Evolutionary conservation across 2,329 filamentous ascomycete species (phyloP).

Genomic region (Botrytis cinerea): DNA sequence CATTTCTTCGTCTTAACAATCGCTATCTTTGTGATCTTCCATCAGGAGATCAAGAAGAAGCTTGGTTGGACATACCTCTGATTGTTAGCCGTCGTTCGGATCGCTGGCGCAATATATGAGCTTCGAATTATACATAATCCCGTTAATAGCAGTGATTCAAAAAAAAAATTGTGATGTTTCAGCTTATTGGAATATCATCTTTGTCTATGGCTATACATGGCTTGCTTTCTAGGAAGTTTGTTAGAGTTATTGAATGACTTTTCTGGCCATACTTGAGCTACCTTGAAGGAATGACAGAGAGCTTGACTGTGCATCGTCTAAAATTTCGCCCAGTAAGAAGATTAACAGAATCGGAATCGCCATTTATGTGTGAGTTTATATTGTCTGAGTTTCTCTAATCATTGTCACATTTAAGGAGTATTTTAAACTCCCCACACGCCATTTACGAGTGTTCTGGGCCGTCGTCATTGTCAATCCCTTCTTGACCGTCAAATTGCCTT

Average conservation of each 20-base stretch:
- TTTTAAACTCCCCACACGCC: constrained; percentile 36
- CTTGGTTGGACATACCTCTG: constrained; percentile 44
- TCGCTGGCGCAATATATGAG: constrained; percentile 40
- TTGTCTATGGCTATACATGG: constrained; percentile 37
- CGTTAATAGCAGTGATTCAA: constrained; percentile 37
- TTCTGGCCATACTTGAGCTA: not conserved
- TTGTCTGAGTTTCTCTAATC: constrained; percentile 31
- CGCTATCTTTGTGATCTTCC: constrained; percentile 33
- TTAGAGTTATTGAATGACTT: not conserved
- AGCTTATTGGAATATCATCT: constrained; percentile 37
- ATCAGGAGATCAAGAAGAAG: constrained; percentile 38
- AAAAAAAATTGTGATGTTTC: constrained; percentile 38
- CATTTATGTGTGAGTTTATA: constrained; percentile 40
- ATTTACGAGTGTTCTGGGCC: constrained; percentile 39
- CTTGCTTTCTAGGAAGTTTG: constrained; percentile 38
- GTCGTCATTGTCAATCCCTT: constrained; percentile 39
- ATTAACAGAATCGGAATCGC: constrained; percentile 36
- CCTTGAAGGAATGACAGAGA: not conserved
- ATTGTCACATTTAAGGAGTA: constrained; percentile 36
- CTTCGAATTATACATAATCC: constrained; percentile 37
- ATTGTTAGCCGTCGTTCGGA: constrained; percentile 41
- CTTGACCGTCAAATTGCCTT: constrained; percentile 41
- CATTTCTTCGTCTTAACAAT: constrained; percentile 28
- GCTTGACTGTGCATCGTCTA: constrained; percentile 26
- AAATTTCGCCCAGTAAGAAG: constrained; percentile 31